Conservation (phyloP, 495 filamentous ascomycete species). For the Lineolata rhizophorae region DNA sequence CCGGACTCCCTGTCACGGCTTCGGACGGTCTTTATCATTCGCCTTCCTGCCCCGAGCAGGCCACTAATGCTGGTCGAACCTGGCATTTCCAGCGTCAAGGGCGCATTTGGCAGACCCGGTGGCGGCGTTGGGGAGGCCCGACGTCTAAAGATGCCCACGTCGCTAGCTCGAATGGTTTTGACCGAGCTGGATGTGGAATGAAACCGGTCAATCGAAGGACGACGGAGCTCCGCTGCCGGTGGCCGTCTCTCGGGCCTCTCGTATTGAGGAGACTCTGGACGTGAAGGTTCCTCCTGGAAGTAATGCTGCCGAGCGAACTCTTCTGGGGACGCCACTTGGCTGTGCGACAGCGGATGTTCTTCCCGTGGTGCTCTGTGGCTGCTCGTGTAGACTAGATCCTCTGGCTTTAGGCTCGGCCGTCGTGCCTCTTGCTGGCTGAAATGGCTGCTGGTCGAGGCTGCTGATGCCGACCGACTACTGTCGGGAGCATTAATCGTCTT, state of each 20-base stretch:
- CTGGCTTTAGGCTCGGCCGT: conserved; percentile 46
- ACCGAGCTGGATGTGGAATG: conserved; percentile 36
- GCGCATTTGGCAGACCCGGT: conserved; percentile 21
- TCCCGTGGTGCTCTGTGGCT: conserved; percentile 27
- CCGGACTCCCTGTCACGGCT: conserved; percentile 20
- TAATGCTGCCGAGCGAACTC: conserved; percentile 19
- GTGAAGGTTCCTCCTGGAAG: conserved; percentile 18
- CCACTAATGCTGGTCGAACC: conserved; percentile 27
- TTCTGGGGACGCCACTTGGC: conserved; percentile 55
- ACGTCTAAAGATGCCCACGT: conserved; percentile 7
- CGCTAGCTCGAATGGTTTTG: conserved; percentile 24
- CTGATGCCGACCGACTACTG: conserved; percentile 7
- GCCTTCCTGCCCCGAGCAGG: conserved; percentile 33
- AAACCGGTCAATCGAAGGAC: conserved; percentile 18
- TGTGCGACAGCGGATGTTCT: conserved; percentile 70
- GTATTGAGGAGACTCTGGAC: conserved; percentile 18
- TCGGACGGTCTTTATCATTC: conserved; percentile 24
- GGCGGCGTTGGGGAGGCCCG: conserved; percentile 14
- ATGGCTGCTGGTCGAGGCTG: conserved; percentile 28
- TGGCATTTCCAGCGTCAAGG: conserved; percentile 25
- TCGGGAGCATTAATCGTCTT: conserved; percentile 7
- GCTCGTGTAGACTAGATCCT: conserved; percentile 43
- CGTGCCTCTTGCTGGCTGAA: conserved; percentile 30
- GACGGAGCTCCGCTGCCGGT: conserved; percentile 3
- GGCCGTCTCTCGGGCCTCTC: conserved; percentile 16